Evolutionary conservation across 2,329 filamentous ascomycete species (phyloP).

Genomic region (Penicillium freii): DNA sequence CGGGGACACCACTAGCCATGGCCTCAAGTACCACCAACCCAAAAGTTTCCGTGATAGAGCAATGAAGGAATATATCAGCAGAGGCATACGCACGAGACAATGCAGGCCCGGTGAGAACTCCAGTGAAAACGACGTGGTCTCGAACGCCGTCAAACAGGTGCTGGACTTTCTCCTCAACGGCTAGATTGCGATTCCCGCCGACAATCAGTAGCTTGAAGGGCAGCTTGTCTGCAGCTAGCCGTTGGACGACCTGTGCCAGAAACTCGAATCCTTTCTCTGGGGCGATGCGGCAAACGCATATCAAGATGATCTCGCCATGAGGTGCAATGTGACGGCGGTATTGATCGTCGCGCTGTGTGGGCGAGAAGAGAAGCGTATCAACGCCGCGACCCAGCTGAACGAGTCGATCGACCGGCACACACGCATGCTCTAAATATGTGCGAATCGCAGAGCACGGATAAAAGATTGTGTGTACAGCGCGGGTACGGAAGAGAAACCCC

Average conservation of each 20-base stretch:
- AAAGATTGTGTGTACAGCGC: conserved; percentile 64
- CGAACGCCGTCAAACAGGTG: conserved; percentile 57
- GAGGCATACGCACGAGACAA: conserved; percentile 67
- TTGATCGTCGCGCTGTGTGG: conserved; percentile 50
- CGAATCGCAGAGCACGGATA: conserved; percentile 65
- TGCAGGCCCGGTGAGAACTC: conserved; percentile 60
- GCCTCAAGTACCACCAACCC: conserved; percentile 68
- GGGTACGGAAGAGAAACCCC: conserved; percentile 63
- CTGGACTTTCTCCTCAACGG: conserved; percentile 61
- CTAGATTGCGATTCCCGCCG: conserved; percentile 64
- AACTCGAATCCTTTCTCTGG: conserved; percentile 72
- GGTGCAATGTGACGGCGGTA: conserved; percentile 58
- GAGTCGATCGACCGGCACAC: conserved; percentile 57
- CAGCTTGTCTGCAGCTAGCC: conserved; percentile 56
- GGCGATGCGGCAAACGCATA: conserved; percentile 65
- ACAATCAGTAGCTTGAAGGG: conserved; percentile 66
- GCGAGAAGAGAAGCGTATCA: conserved; percentile 62
- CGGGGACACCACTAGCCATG: conserved; percentile 68
- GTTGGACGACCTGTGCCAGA: conserved; percentile 55
- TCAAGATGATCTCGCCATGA: conserved; percentile 62
- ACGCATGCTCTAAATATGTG: conserved; percentile 58
- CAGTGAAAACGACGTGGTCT: conserved; percentile 63
- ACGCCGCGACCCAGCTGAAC: conserved; percentile 64
- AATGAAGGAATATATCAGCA: conserved; percentile 69
- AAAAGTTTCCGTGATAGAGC: conserved; percentile 70